Percentiles rank a stretch among this genome's conserved stretches.
These are phyloP conservation scores for Candida easanensis DNA, from an alignment of 805 yeast species.

Conservation along the genomic window DNA sequence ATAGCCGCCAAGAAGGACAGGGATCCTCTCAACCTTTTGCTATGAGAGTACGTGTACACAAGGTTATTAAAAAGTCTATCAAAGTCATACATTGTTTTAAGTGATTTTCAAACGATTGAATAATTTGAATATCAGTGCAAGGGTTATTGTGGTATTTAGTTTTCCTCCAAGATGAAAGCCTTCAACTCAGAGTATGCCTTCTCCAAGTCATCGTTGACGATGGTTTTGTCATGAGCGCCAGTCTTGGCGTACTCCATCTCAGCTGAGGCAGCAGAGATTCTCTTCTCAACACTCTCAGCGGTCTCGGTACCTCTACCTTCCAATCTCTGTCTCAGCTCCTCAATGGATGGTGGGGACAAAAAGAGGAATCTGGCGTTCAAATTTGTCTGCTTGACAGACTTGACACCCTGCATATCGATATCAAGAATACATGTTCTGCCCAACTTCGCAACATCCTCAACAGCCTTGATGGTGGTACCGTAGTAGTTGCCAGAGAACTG, in stretches of 20 bases:
- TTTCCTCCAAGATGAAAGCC: constrained; percentile 59
- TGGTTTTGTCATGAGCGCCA: constrained; percentile 87
- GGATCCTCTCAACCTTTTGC: constrained; percentile 21
- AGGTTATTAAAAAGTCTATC: background rate
- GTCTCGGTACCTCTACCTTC: constrained; percentile 95
- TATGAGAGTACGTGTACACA: too few relatives aligned
- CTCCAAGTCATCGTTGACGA: constrained; percentile 90
- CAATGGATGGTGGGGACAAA: constrained; percentile 90
- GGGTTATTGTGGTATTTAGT: too few relatives aligned
- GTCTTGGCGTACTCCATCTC: constrained; percentile 87
- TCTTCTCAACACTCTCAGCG: constrained; percentile 74
- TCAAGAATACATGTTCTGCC: constrained; percentile 87
- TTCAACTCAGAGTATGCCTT: constrained; percentile 81
- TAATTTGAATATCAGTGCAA: too few relatives aligned
- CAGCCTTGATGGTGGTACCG: constrained; percentile 89
- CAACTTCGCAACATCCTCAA: constrained; percentile 50
- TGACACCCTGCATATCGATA: constrained; percentile 99
- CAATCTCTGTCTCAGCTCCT: constrained; percentile 70
- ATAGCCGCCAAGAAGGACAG: too few relatives aligned
- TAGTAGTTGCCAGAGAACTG: constrained; percentile 97
- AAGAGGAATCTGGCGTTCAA: constrained; percentile 85
- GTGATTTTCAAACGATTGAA: background rate
- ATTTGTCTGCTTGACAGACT: constrained; percentile 78
- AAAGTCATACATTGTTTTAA: background rate
- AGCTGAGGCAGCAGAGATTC: constrained; percentile 81